Conservation (phyloP, 768 basidiomycete species). For the Russula vinacea region DNA sequence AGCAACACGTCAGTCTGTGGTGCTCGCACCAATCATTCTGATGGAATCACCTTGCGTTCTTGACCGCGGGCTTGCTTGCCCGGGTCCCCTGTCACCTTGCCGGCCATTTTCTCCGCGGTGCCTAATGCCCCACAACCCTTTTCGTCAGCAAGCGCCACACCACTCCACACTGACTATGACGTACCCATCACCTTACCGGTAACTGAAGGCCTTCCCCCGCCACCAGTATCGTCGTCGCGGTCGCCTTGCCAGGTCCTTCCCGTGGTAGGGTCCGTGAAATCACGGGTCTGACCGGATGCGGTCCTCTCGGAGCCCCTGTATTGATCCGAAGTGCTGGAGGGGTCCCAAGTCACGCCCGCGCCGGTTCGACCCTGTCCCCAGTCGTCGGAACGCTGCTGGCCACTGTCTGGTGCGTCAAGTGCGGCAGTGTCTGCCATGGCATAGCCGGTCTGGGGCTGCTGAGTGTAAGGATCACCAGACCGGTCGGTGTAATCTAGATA, state of each 20-base stretch:
- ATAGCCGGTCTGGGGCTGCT: constrained; percentile 3
- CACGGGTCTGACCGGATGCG: background rate
- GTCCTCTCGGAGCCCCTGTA: background rate
- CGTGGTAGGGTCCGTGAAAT: background rate
- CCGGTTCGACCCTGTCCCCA: background rate
- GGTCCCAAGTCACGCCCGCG: background rate
- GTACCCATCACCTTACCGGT: constrained; percentile 23
- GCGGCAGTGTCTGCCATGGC: background rate
- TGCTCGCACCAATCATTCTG: background rate
- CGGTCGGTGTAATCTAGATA: background rate
- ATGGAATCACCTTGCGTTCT: constrained; percentile 25
- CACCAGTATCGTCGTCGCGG: background rate
- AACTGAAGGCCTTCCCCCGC: constrained; percentile 5
- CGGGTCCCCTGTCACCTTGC: constrained; percentile 24
- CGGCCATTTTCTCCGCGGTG: constrained; percentile 22
- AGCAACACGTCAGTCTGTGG: constrained; percentile 7
- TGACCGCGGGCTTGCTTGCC: constrained; percentile 18
- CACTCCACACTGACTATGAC: constrained; percentile 2
- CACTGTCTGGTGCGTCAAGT: background rate
- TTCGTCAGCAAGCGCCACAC: constrained; percentile 7
- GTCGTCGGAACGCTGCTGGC: constrained; percentile 1
- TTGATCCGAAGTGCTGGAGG: constrained; percentile 9
- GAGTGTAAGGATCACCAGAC: background rate
- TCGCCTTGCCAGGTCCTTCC: background rate
- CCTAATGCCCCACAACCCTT: constrained; percentile 16